Percentiles rank a stretch among this genome's conserved stretches.
Conservation (phyloP, 805 yeast species). For the Ogataea trehalophila region DNA sequence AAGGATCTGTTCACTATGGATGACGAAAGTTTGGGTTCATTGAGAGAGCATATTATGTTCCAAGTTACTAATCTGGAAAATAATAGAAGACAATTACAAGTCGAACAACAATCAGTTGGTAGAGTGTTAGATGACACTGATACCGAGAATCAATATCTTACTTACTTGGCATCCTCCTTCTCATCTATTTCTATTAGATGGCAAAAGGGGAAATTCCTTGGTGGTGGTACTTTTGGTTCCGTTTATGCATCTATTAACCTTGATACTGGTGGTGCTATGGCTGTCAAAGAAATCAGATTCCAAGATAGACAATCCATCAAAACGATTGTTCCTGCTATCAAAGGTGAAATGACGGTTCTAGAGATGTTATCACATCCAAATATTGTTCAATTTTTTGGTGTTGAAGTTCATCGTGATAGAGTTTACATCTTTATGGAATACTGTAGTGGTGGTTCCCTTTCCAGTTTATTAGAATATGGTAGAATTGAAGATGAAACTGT, state of each 20-base stretch:
- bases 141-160: constrained; percentile 79
- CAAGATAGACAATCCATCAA: constrained; percentile 84
- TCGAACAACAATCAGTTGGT: constrained; percentile 60
- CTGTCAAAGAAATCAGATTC: constrained; percentile 91
- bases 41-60: constrained; percentile 63
- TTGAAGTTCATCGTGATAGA: constrained; percentile 92
- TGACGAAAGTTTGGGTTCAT: constrained; percentile 48
- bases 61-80: constrained; percentile 63
- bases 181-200: constrained; percentile 90
- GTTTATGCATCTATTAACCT: constrained; percentile 89
- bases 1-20: constrained; percentile 53
- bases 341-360: constrained; percentile 93
- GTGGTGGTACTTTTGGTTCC: constrained; percentile 94
- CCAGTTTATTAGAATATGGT: constrained; percentile 82
- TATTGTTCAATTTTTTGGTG: constrained; percentile 94
- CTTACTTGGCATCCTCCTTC: constrained; percentile 82
- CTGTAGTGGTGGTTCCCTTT: constrained; percentile 93
- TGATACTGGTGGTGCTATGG: constrained; percentile 94
- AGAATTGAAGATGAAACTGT: constrained; percentile 93
- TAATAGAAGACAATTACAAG: constrained; percentile 38
- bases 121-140: constrained; percentile 85
- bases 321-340: constrained; percentile 79
- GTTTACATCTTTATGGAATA: constrained; percentile 96
- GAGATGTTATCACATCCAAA: constrained; percentile 96
- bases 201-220: constrained; percentile 93